A percentile compares a stretch with the other conserved stretches of the same genome.
These are phyloP conservation scores for Arthrobotrys iridis DNA, from an alignment of 2,329 filamentous ascomycete species.

Conservation along the genomic window DNA sequence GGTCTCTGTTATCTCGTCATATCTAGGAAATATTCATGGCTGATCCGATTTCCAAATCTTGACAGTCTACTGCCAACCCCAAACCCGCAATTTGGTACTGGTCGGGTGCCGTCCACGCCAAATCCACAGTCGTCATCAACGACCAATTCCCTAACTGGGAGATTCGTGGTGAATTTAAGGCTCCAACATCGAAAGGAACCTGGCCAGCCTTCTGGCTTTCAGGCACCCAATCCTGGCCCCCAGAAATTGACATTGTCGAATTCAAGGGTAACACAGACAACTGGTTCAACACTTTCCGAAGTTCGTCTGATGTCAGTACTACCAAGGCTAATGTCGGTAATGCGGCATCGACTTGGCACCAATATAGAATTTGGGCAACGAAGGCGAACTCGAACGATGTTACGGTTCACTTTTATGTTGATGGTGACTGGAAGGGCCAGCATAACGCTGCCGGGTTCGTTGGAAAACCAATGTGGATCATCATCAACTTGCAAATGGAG, in stretches of 20 bases:
- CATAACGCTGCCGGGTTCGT: conserved; percentile 53
- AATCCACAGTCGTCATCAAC: conserved; percentile 61
- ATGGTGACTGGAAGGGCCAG: conserved; percentile 61
- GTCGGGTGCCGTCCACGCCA: conserved; percentile 64
- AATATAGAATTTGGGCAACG: conserved; percentile 66
- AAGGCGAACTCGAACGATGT: conserved; percentile 67
- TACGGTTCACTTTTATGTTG: conserved; percentile 68
- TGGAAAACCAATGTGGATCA: conserved; percentile 49
- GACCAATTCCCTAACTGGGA: conserved; percentile 62
- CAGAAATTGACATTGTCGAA: conserved; percentile 71
- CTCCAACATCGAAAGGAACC: conserved; percentile 62
- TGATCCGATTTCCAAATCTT: not conserved
- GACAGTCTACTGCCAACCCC: conserved; percentile 58
- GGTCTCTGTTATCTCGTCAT: not conserved
- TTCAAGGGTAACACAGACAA: conserved; percentile 71
- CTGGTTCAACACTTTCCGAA: conserved; percentile 69
- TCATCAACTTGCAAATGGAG: conserved; percentile 53
- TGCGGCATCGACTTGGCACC: conserved; percentile 64
- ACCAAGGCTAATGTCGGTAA: conserved; percentile 65
- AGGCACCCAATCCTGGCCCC: conserved; percentile 68
- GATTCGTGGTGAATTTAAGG: conserved; percentile 63
- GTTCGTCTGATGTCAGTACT: conserved; percentile 64
- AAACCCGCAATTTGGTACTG: conserved; percentile 66
- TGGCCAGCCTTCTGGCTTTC: conserved; percentile 72
- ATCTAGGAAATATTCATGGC: not conserved